Evolutionary conservation across 352 stramenopile genomes (phyloP).

Genomic region (Pseudoperonospora humuli): DNA sequence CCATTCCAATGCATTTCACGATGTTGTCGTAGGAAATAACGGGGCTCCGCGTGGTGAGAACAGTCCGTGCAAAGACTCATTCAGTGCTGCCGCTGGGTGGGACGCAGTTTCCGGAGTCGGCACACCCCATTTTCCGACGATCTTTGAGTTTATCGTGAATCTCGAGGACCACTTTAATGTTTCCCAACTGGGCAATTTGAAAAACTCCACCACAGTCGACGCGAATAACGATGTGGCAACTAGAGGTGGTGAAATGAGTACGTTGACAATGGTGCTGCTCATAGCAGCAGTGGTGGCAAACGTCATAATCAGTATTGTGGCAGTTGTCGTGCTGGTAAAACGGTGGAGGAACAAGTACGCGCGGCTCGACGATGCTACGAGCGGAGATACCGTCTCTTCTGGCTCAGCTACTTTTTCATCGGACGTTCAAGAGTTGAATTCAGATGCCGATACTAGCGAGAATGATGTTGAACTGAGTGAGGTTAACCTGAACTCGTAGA

Average conservation of each 20-base stretch:
- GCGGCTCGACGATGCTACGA: constrained; percentile 25
- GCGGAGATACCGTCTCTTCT: constrained; percentile 3
- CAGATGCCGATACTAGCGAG: constrained; percentile 16
- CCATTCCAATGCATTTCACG: constrained; percentile 62
- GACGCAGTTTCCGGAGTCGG: constrained; percentile 84
- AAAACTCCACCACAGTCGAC: constrained; percentile 3
- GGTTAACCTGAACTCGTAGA: constrained; percentile 43
- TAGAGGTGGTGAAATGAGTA: constrained; percentile 15
- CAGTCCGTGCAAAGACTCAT: constrained; percentile 64
- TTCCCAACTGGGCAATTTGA: constrained; percentile 12
- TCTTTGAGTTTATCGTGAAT: constrained; percentile 41
- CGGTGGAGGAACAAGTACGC: constrained; percentile 54
- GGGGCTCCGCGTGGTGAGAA: constrained; percentile 35
- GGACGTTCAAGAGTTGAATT: constrained; percentile 16
- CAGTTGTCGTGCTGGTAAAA: constrained; percentile 35
- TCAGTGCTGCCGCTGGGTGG: constrained; percentile 78
- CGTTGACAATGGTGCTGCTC: constrained; percentile 33
- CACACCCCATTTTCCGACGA: constrained; percentile 73
- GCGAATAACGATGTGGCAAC: constrained; percentile 6
- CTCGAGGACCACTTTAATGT: constrained; percentile 51
- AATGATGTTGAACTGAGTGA: constrained; percentile 43
- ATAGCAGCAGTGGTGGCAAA: constrained; percentile 24
- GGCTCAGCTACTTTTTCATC: constrained; percentile 9
- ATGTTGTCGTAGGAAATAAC: constrained; percentile 84
- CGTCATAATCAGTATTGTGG: constrained; percentile 24